Percentiles rank a stretch among this genome's conserved stretches.
Conservation (phyloP, 306 rosid species). For the Rubus parviflorus region DNA sequence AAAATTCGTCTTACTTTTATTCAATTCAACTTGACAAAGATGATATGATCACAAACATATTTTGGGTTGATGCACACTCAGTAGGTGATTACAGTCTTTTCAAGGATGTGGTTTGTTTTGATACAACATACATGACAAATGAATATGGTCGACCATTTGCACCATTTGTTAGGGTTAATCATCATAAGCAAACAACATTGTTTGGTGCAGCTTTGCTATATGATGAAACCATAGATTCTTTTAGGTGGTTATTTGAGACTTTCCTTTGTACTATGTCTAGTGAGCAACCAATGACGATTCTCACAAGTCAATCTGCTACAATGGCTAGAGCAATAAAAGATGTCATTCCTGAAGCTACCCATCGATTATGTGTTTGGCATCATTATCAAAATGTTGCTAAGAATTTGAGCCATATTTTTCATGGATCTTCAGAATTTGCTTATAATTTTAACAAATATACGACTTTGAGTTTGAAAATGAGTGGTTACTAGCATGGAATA, state of each 20-base stretch:
- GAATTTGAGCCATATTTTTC: background rate
- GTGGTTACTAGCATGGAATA: conserved; percentile 7
- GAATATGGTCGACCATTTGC: background rate
- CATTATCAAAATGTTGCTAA: conserved; percentile 3
- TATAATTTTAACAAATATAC: conserved; percentile 1
- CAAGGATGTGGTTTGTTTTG: conserved; percentile 8
- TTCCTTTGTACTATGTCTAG: conserved; percentile 2
- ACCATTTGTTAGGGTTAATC: background rate
- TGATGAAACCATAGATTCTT: background rate
- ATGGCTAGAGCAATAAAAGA: background rate
- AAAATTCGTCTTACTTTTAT: background rate
- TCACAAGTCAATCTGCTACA: background rate
- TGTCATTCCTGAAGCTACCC: background rate
- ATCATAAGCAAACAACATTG: conserved; percentile 6
- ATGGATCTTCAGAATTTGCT: background rate
- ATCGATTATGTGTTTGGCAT: background rate
- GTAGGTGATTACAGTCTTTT: background rate
- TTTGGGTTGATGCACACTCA: conserved; percentile 10
- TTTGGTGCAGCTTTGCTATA: background rate
- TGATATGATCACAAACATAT: conserved; percentile 1
- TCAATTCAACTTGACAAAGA: background rate
- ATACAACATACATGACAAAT: background rate
- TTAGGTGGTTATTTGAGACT: conserved; percentile 10
- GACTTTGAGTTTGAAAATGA: conserved; percentile 9
- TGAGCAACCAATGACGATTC: conserved; percentile 1